Evolutionary conservation across 495 filamentous ascomycete genomes (phyloP), one percentile per base, ranked within the genome.

Genomic region (Penicillium egyptiacum): DNA sequence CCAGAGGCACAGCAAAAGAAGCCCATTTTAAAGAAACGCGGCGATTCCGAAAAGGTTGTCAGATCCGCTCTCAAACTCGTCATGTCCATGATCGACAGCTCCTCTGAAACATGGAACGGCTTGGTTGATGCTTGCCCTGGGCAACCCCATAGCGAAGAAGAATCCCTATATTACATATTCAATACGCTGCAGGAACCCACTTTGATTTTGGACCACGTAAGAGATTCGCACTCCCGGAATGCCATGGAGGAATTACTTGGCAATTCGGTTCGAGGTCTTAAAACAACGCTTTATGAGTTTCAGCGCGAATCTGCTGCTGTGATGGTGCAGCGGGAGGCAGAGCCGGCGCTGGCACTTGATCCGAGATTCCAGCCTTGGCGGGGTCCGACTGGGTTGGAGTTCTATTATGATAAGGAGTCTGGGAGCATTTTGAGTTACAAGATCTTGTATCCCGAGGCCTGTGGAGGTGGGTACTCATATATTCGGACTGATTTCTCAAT

Each of bases 281-380:
- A 75, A 17, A 89, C 89, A 1, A 70, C 69, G 1, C 74, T 96
- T 1, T 90, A 92, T 68, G 75, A 81, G 0, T 94, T 95, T 65
- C 93, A 98, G 72, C 80, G 87, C 50, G 83, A 88, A 44, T 92
- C 91, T 0, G 90, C 89, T 11, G 90, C 91, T 8, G 66, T 86
- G 31, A 97, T 98, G 92, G 70, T 96, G 22, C 88, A 96, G 62
- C 84, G 88, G 46, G 93, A 98, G 69, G 70, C 79, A 10, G 79
- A 86, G 26, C 83, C 89, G 5, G 73, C 75, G 11, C 77, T 79
- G 48, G 77, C 83, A 43, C 70, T 90, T 14, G 92, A 97, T 74
- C 90, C 92, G 10, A 83, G 92, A 6, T 73, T 96, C 6, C 78
- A 81, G 49, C 58, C 69, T 2, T 73, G 78, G 20, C 57, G 64